Conservation (phyloP, 257 asterid genomes). For the Pogostemon cablin region DNA sequence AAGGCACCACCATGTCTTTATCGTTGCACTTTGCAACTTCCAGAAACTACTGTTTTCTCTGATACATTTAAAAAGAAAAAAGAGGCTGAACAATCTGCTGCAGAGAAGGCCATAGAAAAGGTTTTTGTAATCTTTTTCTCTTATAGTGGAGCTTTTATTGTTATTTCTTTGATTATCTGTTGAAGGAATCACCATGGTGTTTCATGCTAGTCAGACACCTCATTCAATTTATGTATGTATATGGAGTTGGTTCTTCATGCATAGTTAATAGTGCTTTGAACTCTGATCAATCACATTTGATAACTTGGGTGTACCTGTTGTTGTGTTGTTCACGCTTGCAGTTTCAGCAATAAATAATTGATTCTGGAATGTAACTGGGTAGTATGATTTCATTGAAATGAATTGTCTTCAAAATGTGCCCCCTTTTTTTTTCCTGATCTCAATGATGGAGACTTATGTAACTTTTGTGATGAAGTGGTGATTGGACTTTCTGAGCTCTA, state of each 20-base stretch:
- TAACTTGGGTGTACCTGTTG: not conserved
- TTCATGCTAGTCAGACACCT: not conserved
- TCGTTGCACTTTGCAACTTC: slow-evolving; percentile 79
- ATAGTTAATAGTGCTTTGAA: not conserved
- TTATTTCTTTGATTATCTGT: slow-evolving; percentile 11
- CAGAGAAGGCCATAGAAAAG: slow-evolving; percentile 86
- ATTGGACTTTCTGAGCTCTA: not conserved
- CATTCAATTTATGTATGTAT: slow-evolving; percentile 9
- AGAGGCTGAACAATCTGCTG: slow-evolving; percentile 96
- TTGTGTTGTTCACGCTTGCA: not conserved
- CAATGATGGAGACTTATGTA: not conserved
- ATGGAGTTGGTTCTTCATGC: slow-evolving; percentile 12
- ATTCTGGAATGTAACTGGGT: not conserved
- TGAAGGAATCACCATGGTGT: slow-evolving; percentile 2
- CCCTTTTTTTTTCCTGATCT: not conserved
- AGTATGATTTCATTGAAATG: slow-evolving; percentile 8
- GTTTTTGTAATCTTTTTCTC: slow-evolving; percentile 39
- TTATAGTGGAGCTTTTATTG: not conserved
- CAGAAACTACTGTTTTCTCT: slow-evolving; percentile 70
- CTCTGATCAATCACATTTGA: slow-evolving; percentile 1
- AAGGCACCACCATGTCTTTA: slow-evolving; percentile 74
- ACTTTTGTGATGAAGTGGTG: not conserved
- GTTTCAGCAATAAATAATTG: not conserved
- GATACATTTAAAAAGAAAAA: slow-evolving; percentile 67
- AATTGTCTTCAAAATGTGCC: slow-evolving; percentile 11